Evolutionary conservation across 768 basidiomycete species (phyloP).

Genomic region (Mycena kentingensis): DNA sequence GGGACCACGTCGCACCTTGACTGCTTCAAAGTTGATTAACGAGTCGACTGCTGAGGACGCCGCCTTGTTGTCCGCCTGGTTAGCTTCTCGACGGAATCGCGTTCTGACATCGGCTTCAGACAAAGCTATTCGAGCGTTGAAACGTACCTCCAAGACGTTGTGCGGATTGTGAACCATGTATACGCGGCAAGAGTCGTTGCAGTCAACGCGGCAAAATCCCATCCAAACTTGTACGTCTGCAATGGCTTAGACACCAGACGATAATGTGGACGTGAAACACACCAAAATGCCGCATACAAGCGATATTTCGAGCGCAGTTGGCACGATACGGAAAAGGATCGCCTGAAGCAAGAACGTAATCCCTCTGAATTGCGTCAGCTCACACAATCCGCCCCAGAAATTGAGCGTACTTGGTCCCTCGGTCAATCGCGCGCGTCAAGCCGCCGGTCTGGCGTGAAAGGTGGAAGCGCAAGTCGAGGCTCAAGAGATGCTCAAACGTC

Average conservation of each 20-base stretch:
- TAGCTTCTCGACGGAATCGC: slow-evolving; percentile 90
- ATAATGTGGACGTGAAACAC: slow-evolving; percentile 27
- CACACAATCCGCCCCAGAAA: background rate
- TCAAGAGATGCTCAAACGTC: slow-evolving; percentile 91
- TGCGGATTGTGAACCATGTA: slow-evolving; percentile 95
- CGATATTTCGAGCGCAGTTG: slow-evolving; percentile 93
- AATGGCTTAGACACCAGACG: background rate
- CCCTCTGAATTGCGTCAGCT: slow-evolving; percentile 54
- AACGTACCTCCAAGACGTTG: slow-evolving; percentile 90
- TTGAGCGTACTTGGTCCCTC: slow-evolving; percentile 85
- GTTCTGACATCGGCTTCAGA: too few relatives aligned
- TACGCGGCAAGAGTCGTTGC: slow-evolving; percentile 83
- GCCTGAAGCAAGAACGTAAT: slow-evolving; percentile 95
- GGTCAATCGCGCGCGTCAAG: slow-evolving; percentile 92
- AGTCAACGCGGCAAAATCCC: slow-evolving; percentile 94
- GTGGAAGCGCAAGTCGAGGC: slow-evolving; percentile 91
- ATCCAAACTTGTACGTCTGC: slow-evolving; percentile 96
- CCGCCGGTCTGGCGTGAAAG: slow-evolving; percentile 93
- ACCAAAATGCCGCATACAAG: slow-evolving; percentile 98
- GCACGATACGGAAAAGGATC: slow-evolving; percentile 91
- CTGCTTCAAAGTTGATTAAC: slow-evolving; percentile 97
- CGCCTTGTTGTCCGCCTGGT: slow-evolving; percentile 95
- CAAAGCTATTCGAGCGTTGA: too few relatives aligned
- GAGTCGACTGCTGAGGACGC: slow-evolving; percentile 94
- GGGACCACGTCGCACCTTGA: slow-evolving; percentile 65